Evolutionary conservation across 163 green algal species (phyloP).

Genomic region (Chlorella variabilis): DNA sequence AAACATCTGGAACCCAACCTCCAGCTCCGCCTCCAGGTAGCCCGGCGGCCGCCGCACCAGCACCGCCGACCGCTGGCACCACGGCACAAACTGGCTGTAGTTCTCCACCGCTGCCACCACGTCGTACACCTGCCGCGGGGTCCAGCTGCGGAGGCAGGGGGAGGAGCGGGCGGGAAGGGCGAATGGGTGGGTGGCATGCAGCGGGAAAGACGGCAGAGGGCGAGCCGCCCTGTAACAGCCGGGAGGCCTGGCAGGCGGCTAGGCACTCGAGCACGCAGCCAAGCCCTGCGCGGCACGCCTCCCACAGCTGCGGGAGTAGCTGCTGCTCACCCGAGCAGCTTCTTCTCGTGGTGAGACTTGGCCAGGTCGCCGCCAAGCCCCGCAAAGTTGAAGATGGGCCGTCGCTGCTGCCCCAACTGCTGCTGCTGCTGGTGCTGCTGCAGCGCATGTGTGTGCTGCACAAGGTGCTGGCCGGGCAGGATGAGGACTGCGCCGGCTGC

Average conservation of each 20-base stretch:
- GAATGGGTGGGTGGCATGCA: no score
- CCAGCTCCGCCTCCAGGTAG: conserved; percentile 92
- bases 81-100: conserved; percentile 94
- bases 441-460: background rate
- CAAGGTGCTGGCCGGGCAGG: background rate
- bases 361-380: conserved; percentile 41
- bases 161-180: background rate
- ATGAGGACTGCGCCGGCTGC: conserved; percentile 4
- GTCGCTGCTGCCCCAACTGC: conserved; percentile 16
- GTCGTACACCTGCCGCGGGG: conserved; percentile 83
- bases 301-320: no score
- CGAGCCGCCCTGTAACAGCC: no score
- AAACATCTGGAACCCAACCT: conserved; percentile 95
- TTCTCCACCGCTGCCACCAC: conserved; percentile 89
- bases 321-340: conserved; percentile 67
- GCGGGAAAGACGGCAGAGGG: background rate
- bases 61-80: conserved; percentile 81
- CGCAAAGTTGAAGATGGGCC: conserved; percentile 27
- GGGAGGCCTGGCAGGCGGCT: no score
- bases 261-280: no score
- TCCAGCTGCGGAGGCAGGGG: conserved; percentile 70
- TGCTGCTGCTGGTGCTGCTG: background rate
- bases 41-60: conserved; percentile 35
- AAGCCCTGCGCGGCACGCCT: no score
- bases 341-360: conserved; percentile 63